phyloP scores from a whole-genome alignment of 495 filamentous ascomycete genomes.

The Melanomma pulvis-pyrius region DNA sequence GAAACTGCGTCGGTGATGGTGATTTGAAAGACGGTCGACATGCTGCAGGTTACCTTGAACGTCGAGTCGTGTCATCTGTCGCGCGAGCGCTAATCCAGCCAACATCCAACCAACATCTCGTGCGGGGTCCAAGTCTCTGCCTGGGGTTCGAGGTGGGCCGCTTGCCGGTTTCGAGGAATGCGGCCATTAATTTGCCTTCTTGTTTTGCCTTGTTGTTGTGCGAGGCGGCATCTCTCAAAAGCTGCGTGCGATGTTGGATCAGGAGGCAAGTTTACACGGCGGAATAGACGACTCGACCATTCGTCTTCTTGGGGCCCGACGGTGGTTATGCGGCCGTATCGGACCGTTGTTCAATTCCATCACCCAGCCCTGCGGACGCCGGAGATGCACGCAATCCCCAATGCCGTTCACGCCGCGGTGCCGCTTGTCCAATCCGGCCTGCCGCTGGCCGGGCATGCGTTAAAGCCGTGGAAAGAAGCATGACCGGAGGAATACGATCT shows the following conservation, averaged over 20 bases:
- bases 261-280: constrained; percentile 2
- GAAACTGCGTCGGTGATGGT: not conserved
- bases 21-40: constrained; percentile 11
- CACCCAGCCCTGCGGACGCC: constrained; percentile 18
- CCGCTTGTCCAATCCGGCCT: not conserved
- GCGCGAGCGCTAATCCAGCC: constrained; percentile 12
- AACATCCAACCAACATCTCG: not conserved
- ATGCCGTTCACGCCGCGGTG: not conserved
- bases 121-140: not conserved
- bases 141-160: not conserved
- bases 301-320: no score
- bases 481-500: constrained; percentile 20
- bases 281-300: not conserved
- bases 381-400: constrained; percentile 11
- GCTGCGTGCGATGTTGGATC: not conserved
- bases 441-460: not conserved
- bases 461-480: constrained; percentile 5
- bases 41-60: not conserved
- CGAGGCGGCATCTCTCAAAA: not conserved
- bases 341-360: not conserved
- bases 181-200: not conserved
- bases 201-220: not conserved
- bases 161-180: not conserved
- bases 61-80: constrained; percentile 8
- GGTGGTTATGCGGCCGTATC: not conserved